Evolutionary conservation across 2,329 filamentous ascomycete species (phyloP), one percentile per base, ranked within the genome.

Genomic region (Emergomyces orientalis): DNA sequence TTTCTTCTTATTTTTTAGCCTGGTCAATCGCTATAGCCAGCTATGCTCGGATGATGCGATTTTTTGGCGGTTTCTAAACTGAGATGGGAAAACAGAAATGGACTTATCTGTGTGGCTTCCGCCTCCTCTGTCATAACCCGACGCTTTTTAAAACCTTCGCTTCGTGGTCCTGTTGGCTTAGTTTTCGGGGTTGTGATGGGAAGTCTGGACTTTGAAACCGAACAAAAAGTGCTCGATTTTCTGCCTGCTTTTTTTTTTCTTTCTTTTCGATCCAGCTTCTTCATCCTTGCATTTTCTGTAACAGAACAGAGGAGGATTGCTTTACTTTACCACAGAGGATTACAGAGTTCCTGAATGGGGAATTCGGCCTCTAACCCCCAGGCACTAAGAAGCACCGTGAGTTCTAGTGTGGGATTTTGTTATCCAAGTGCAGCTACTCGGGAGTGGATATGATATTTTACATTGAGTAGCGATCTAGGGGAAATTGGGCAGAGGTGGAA

Each of bases 241-340:
- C 37, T 25, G 27, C 45, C 39, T 58, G 37, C 27, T 13, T 45
- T 45, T 22, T 27, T 45, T 55, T 34, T n/a, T 55, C n/a, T n/a
- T n/a, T n/a, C n/a, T 43, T 30, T 58, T 22, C 55, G n/a, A 43
- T 32, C 55, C 55, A 43, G 25, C 55, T 41, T 41, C 37, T 58
- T 58, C 37, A 22, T 58, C 37, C 13, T 43, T 58, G 55, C 37
- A 22, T 58, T 14, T 27, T 47, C 56, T 32, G 22, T 22, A 39
- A 11, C 27, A 39, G 11, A 47, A 32, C 25, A 14, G 56, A 47
- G 39, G 41, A 27, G 25, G 13, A 32, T 41, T 34, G 3, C 7
- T 55, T 59, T 59, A 59, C 22, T 43, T 37, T 43, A 32, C 25
- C 39, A 9, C 56, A 17, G 37, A 30, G 34, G 39, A 41, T 32